A percentile compares a stretch with the other conserved stretches of the same genome.
phyloP scores from a whole-genome alignment of 768 basidiomycete species.

The Daedaleopsis sinensis region DNA sequence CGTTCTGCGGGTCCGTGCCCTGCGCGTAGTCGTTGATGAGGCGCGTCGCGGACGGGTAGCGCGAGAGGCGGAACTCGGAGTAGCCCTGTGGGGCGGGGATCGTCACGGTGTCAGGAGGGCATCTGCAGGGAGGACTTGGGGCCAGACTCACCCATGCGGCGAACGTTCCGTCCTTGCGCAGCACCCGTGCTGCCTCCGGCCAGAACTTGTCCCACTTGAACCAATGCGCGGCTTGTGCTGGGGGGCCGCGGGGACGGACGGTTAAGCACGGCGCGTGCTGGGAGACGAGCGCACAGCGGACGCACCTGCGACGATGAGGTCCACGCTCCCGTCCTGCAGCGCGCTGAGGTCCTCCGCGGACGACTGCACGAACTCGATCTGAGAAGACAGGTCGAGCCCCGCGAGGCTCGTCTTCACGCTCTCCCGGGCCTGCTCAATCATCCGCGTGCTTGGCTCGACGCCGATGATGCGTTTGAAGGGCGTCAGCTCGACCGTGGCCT shows the following conservation, averaged over 20 bases:
- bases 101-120: neutral
- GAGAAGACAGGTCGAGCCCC: constrained; percentile 13
- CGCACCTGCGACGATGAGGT: constrained; percentile 69
- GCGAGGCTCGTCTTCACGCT: constrained; percentile 15
- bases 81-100: constrained; percentile 48
- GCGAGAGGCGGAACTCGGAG: constrained; percentile 71
- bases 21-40: constrained; percentile 66
- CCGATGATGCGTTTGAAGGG: constrained; percentile 66
- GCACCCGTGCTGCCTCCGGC: constrained; percentile 63
- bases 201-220: constrained; percentile 76
- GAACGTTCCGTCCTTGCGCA: constrained; percentile 64
- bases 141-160: constrained; percentile 67
- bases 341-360: constrained; percentile 58
- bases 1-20: constrained; percentile 53
- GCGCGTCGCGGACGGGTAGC: constrained; percentile 58
- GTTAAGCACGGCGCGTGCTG: neutral
- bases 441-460: constrained; percentile 73
- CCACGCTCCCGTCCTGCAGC: constrained; percentile 55
- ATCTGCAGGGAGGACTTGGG: neutral
- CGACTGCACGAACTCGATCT: constrained; percentile 41
- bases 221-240: constrained; percentile 84
- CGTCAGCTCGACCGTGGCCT: constrained; percentile 62
- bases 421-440: constrained; percentile 55
- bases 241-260: neutral
- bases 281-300: constrained; percentile 1